Conservation (phyloP, 768 basidiomycete genomes). For the Psilocybe tampanensis region DNA sequence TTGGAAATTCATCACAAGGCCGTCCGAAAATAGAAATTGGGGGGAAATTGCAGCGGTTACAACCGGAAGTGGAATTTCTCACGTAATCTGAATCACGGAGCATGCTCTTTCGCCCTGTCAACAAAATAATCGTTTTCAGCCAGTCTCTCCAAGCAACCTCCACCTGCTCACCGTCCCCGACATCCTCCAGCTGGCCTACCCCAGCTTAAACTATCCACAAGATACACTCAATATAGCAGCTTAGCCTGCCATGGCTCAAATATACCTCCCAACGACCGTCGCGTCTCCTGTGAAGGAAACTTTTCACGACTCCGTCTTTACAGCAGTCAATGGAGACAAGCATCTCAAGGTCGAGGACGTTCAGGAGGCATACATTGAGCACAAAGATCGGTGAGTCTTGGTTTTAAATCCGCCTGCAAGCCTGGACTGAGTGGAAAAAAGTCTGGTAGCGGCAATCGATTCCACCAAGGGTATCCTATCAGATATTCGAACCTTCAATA, state of each 20-base stretch:
- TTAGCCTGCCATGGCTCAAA: slow-evolving; percentile 41
- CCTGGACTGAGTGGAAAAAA: slow-evolving; percentile 28
- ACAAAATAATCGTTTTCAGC: slow-evolving; percentile 17
- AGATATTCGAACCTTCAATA: slow-evolving; percentile 80
- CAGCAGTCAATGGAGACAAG: slow-evolving; percentile 37
- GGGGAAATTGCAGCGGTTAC: slow-evolving; percentile 8
- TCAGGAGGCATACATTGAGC: slow-evolving; percentile 74
- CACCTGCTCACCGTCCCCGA: slow-evolving; percentile 16
- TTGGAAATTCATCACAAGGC: not conserved
- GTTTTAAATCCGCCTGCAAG: not conserved
- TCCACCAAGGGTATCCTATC: slow-evolving; percentile 66
- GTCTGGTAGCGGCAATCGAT: slow-evolving; percentile 79
- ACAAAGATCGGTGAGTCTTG: slow-evolving; percentile 68
- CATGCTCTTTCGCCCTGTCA: slow-evolving; percentile 14
- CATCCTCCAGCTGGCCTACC: slow-evolving; percentile 19
- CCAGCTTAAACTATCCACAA: slow-evolving; percentile 1
- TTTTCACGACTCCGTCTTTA: slow-evolving; percentile 31
- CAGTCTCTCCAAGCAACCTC: slow-evolving; percentile 13
- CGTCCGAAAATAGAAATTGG: slow-evolving; percentile 6
- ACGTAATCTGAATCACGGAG: slow-evolving; percentile 24
- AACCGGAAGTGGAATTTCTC: slow-evolving; percentile 15
- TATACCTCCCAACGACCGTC: slow-evolving; percentile 38
- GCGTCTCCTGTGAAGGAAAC: slow-evolving; percentile 37
- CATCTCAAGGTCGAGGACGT: slow-evolving; percentile 68
- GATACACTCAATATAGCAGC: slow-evolving; percentile 11